Conservation (phyloP, 768 basidiomycete genomes). For the Crepidotus variabilis region DNA sequence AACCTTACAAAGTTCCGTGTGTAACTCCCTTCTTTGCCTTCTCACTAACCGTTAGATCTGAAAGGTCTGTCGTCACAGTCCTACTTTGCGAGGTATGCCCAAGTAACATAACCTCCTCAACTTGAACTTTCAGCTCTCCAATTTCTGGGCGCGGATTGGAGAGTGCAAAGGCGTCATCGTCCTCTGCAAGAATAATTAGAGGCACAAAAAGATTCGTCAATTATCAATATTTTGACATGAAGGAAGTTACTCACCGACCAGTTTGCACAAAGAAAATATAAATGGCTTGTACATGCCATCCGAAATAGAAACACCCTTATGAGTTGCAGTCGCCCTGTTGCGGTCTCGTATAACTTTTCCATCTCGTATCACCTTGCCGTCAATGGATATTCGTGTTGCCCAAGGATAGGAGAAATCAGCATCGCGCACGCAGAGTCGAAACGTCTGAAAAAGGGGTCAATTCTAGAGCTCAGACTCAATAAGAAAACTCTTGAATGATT, state of each 20-base stretch:
- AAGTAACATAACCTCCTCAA: neutral
- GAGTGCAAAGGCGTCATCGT: neutral
- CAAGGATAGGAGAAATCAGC: neutral
- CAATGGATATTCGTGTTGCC: neutral
- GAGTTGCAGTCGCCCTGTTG: neutral
- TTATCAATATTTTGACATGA: no score
- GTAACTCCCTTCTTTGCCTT: conserved; percentile 10
- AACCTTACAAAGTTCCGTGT: conserved; percentile 8
- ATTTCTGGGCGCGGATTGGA: neutral
- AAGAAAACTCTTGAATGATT: neutral
- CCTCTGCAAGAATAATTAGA: neutral
- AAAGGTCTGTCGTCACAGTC: neutral
- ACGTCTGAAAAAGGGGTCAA: neutral
- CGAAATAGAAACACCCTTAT: neutral
- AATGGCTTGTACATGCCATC: conserved; percentile 1
- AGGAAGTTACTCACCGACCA: neutral
- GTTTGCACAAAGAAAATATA: conserved; percentile 3
- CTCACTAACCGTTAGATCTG: conserved; percentile 6
- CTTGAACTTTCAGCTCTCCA: neutral
- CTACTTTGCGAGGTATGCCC: neutral
- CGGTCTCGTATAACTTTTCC: neutral
- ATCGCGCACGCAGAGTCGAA: neutral
- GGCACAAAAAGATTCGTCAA: no score
- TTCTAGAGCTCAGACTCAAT: neutral
- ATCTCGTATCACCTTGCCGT: neutral